These are phyloP conservation scores for Arabidopsis arenosa DNA, from an alignment of 345 rosid genomes.

Conservation along the genomic window DNA sequence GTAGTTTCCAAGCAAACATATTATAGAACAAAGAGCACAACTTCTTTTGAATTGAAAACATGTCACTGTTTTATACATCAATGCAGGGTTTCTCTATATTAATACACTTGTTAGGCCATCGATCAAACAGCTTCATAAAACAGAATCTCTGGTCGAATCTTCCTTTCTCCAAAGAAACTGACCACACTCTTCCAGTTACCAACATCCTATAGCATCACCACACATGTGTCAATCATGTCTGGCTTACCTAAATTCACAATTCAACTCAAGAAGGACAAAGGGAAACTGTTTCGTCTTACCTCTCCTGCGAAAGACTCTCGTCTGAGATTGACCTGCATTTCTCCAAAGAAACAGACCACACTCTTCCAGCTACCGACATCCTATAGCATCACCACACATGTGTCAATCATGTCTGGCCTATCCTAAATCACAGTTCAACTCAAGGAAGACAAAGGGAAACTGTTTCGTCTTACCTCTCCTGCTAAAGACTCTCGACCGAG, in stretches of 20 bases:
- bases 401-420: background rate
- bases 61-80: background rate
- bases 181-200: constrained; percentile 36
- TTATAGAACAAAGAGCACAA: background rate
- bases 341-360: constrained; percentile 25
- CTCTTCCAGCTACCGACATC: constrained; percentile 30
- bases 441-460: background rate
- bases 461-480: constrained; percentile 27
- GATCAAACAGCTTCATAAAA: constrained; percentile 19
- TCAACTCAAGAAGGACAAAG: background rate
- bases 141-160: constrained; percentile 32
- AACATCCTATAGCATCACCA: constrained; percentile 24
- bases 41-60: background rate
- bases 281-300: constrained; percentile 22
- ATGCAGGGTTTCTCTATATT: background rate
- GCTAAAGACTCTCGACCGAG: constrained; percentile 1
- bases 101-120: background rate
- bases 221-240: background rate
- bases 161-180: constrained; percentile 25
- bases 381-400: constrained; percentile 18
- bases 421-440: background rate
- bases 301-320: constrained; percentile 15
- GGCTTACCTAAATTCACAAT: background rate
- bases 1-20: background rate
- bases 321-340: constrained; percentile 7